Conservation (phyloP, 2,329 filamentous ascomycete genomes). For the Botryotinia convoluta region DNA sequence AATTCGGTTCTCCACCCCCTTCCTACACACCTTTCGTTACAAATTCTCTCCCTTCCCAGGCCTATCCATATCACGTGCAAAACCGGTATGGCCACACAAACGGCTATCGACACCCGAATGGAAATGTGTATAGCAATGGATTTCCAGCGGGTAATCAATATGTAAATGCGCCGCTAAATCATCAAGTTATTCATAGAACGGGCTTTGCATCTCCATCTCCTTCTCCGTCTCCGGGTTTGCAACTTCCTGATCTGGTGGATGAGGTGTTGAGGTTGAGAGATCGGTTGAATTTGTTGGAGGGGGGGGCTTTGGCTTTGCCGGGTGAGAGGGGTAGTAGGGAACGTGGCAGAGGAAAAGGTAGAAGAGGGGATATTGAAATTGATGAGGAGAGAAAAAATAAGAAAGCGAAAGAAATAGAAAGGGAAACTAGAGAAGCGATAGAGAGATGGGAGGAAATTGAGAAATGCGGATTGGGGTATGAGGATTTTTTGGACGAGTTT, state of each 20-base stretch:
- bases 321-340: background rate
- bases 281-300: background rate
- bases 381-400: background rate
- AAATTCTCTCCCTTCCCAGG: background rate
- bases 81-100: background rate
- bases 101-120: background rate
- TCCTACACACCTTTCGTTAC: background rate
- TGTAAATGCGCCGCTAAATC: background rate
- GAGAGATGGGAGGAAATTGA: slow-evolving; percentile 1
- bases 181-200: background rate
- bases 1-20: background rate
- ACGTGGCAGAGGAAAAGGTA: no score
- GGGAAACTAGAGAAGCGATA: background rate
- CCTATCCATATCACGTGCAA: background rate
- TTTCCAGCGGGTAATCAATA: background rate
- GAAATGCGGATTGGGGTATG: background rate
- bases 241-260: background rate
- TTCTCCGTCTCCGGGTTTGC: background rate
- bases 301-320: background rate
- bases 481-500: background rate
- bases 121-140: slow-evolving; percentile 17
- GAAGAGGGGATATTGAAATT: background rate
- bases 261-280: background rate
- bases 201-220: background rate
- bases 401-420: background rate